Conservation (phyloP, 192 early-diverging fungal genomes). For the Entomortierella parvispora region DNA sequence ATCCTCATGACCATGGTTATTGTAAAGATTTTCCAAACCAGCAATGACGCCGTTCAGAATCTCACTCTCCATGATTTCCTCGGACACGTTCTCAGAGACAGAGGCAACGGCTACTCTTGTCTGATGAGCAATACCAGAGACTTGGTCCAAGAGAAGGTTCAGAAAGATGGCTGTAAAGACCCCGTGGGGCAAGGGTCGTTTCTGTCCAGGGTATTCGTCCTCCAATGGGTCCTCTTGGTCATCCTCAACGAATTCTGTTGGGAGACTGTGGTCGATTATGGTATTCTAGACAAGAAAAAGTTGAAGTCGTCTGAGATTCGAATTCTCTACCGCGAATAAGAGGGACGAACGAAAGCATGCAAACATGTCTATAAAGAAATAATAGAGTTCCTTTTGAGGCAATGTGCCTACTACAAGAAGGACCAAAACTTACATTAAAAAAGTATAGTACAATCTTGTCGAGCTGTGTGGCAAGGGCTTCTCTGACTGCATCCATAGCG, state of each 20-base stretch:
- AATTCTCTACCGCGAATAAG: too few species aligned
- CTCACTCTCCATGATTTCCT: slow-evolving; percentile 57
- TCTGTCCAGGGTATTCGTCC: not conserved
- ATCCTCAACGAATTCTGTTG: slow-evolving; percentile 4
- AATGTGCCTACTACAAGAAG: too few species aligned
- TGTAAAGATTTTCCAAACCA: slow-evolving; percentile 54
- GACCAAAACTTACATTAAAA: slow-evolving; percentile 12
- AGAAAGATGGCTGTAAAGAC: slow-evolving; percentile 57
- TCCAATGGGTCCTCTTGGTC: slow-evolving; percentile 4
- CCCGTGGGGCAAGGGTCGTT: slow-evolving; percentile 46
- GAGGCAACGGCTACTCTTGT: slow-evolving; percentile 57
- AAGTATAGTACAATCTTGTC: slow-evolving; percentile 48
- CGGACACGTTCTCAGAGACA: slow-evolving; percentile 54
- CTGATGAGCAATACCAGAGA: slow-evolving; percentile 59
- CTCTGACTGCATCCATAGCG: slow-evolving; percentile 30
- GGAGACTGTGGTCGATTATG: slow-evolving; percentile 24
- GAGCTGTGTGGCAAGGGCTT: slow-evolving; percentile 34
- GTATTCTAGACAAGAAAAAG: slow-evolving; percentile 17
- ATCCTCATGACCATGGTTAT: slow-evolving; percentile 7
- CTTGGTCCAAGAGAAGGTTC: slow-evolving; percentile 65
- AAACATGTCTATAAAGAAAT: not conserved
- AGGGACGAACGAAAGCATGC: too few species aligned
- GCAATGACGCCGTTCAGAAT: slow-evolving; percentile 62
- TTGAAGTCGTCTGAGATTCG: too few species aligned
- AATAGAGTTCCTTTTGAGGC: too few species aligned